A percentile compares a stretch with the other conserved stretches of the same genome.
These are phyloP conservation scores for Chenopodium album DNA, from an alignment of 148 eudicot genomes.

Conservation along the genomic window DNA sequence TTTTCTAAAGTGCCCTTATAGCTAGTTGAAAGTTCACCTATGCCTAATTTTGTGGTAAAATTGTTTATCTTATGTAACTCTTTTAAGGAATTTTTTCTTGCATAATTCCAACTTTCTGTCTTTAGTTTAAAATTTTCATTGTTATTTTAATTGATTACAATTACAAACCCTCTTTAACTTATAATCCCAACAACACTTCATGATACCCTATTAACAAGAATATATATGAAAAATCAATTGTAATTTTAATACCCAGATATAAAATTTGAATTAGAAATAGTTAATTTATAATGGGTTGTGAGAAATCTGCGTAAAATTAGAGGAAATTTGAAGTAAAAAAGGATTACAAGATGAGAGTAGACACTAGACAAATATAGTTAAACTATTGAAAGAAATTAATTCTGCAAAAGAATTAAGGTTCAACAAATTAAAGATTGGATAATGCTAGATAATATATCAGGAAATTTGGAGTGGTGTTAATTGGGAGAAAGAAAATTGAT, in stretches of 20 bases:
- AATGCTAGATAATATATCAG: neutral
- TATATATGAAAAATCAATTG: neutral
- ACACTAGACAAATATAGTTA: neutral
- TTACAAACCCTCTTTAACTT: neutral
- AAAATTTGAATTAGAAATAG: neutral
- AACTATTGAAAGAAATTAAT: neutral
- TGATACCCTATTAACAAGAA: neutral
- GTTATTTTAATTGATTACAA: neutral
- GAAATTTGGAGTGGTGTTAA: neutral
- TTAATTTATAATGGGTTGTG: neutral
- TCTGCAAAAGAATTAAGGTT: no score
- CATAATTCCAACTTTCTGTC: no score
- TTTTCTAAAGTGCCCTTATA: conserved; percentile 12
- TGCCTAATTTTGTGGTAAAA: conserved; percentile 5
- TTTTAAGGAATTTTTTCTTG: neutral
- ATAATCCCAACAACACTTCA: conserved; percentile 6
- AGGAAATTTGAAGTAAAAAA: neutral
- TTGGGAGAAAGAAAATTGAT: no score
- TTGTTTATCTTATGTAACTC: neutral
- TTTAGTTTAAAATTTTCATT: neutral
- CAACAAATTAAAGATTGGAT: no score
- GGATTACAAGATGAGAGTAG: neutral
- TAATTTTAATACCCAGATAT: neutral
- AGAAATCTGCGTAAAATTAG: neutral
- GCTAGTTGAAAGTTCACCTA: neutral